These are phyloP conservation scores for Cladobotryum protrusum DNA, from an alignment of 2,329 filamentous ascomycete genomes.

Conservation along the genomic window DNA sequence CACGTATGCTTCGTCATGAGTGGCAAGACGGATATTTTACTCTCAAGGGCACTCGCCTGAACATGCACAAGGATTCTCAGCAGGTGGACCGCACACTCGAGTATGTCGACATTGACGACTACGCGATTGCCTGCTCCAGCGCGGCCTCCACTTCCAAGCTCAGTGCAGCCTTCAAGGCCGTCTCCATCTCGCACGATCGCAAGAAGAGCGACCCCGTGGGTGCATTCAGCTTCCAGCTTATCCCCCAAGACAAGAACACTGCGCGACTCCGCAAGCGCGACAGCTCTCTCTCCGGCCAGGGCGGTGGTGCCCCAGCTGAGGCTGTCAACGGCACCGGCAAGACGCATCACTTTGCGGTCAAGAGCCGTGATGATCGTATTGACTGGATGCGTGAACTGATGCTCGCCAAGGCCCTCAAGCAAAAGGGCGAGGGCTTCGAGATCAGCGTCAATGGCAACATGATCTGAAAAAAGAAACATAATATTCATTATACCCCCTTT, in stretches of 20 bases:
- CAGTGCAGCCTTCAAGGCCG: constrained; percentile 77
- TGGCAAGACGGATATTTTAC: constrained; percentile 92
- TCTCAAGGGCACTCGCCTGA: constrained; percentile 66
- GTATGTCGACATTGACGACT: constrained; percentile 83
- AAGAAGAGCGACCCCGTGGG: constrained; percentile 54
- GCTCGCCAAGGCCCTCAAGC: constrained; percentile 80
- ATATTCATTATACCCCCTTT: not conserved
- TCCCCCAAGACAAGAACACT: constrained; percentile 59
- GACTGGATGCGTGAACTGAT: constrained; percentile 96
- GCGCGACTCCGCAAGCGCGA: constrained; percentile 49
- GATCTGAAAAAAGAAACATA: constrained; percentile 41
- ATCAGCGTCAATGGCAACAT: constrained; percentile 75
- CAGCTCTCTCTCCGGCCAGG: constrained; percentile 35
- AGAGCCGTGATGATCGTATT: constrained; percentile 79
- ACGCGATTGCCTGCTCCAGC: constrained; percentile 77
- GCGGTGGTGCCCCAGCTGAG: constrained; percentile 28
- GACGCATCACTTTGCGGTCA: constrained; percentile 90
- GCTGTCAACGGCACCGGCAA: constrained; percentile 62
- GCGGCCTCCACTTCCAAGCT: constrained; percentile 73
- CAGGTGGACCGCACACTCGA: constrained; percentile 56
- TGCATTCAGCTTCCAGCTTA: constrained; percentile 79
- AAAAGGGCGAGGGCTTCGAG: constrained; percentile 78
- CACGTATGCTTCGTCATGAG: constrained; percentile 80
- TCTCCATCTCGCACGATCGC: constrained; percentile 53
- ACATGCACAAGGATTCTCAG: constrained; percentile 63